A percentile compares a stretch with the other conserved stretches of the same genome.
phyloP scores from a whole-genome alignment of 352 stramenopile genomes.

The Phytophthora citrophthora region DNA sequence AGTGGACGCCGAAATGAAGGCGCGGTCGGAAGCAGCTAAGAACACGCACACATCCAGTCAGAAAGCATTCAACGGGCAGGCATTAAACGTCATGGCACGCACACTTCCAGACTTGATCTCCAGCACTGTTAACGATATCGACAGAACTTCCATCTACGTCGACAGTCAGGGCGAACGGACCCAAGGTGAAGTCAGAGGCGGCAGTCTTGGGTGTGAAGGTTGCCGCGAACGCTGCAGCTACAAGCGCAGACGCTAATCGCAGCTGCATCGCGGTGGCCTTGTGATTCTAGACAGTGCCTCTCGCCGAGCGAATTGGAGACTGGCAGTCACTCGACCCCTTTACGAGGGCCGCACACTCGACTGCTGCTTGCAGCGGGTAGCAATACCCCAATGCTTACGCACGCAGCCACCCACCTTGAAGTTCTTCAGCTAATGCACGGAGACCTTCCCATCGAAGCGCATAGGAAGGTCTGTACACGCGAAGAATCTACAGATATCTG shows the following conservation, averaged over 20 bases:
- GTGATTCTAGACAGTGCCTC: slow-evolving; percentile 7
- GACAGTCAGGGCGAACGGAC: slow-evolving; percentile 22
- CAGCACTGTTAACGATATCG: slow-evolving; percentile 25
- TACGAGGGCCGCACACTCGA: too few relatives aligned
- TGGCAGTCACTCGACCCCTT: background rate
- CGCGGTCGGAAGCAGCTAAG: slow-evolving; percentile 22
- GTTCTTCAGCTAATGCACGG: background rate
- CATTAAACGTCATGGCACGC: background rate
- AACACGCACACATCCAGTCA: slow-evolving; percentile 1
- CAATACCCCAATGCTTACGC: background rate
- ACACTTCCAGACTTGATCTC: slow-evolving; percentile 38
- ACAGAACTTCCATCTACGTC: slow-evolving; percentile 11
- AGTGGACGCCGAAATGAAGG: slow-evolving; percentile 31
- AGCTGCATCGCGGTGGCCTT: slow-evolving; percentile 13
- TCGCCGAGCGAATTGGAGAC: slow-evolving; percentile 18
- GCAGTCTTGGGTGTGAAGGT: background rate
- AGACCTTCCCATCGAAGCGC: slow-evolving; percentile 2
- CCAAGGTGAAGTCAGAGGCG: slow-evolving; percentile 15
- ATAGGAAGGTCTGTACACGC: slow-evolving; percentile 1
- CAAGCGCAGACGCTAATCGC: slow-evolving; percentile 5
- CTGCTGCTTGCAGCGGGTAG: too few relatives aligned
- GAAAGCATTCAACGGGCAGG: background rate
- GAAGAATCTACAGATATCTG: background rate
- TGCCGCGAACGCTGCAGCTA: slow-evolving; percentile 3
- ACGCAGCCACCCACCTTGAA: slow-evolving; percentile 4